Base-by-base conservation (phyloP, 495 filamentous ascomycete species). In the Aspergillus bridgeri region DNA sequence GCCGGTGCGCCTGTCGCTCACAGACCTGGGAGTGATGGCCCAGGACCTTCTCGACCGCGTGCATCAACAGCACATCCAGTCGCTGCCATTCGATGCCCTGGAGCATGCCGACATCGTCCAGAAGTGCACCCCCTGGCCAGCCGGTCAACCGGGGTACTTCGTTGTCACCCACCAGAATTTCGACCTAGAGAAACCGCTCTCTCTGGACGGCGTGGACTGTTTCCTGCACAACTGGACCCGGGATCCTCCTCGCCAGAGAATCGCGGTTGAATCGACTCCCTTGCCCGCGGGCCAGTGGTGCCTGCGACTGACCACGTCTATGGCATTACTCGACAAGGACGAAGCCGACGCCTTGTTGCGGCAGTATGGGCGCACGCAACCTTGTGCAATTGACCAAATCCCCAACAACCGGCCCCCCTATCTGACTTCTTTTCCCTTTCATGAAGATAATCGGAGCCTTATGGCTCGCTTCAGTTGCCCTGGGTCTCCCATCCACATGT, bases 141-240 rank as follows among this genome's bases (percentile, higher is more conserved):
- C 18, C 21, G 20, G 25, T 20, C 42, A 43, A n/a, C 44, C 42
- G 3, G 53, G 38, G 42, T 43, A n/a, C 23, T 56, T 42, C 17
- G 21, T 56, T n/a, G 53, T 56, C 21, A 45, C 22, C 43, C 53
- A 56, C 53, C 53, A 56, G 21, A 46, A 56, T 27, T 47, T 48
- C 44, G 42, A 47, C 53, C 23, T 50, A 7, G 48, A 50, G 8
- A 50, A 25, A 22, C 48, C 48, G 48, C 48, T 50, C 23, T 25
- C 11, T 23, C 48, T 50, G 19, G 48, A 22, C 19, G 48, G 48
- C 8, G 48, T 50, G 19, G 17, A 50, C 20, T 50, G 48, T 25
- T 25, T 20, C 19, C 48, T 50, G 19, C 48, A 20, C 48, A 50
- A 50, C 48, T 50, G 48, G 48, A 50, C 48, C 23, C 5, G 20